A percentile compares a stretch with the other conserved stretches of the same genome.
Evolutionary conservation across 2,329 filamentous ascomycete genomes (phyloP).

Genomic region (Aspergillus quadrilineatus): DNA sequence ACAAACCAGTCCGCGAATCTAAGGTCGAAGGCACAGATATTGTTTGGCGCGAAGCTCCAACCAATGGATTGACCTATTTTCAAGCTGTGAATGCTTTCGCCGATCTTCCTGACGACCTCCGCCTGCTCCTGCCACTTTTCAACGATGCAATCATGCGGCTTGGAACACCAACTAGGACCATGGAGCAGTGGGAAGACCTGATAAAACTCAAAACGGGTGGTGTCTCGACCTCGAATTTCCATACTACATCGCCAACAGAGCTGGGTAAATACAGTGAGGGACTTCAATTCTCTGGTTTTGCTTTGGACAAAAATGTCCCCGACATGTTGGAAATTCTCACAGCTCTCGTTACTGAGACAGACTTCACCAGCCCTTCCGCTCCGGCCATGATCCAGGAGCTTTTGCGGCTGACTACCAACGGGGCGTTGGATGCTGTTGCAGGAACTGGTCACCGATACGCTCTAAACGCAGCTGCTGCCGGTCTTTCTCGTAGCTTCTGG

Average conservation of each 20-base stretch:
- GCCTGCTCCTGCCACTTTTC: conserved; percentile 83
- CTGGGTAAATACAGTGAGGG: conserved; percentile 74
- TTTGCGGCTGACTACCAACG: conserved; percentile 80
- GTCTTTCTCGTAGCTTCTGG: conserved; percentile 69
- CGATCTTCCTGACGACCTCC: conserved; percentile 77
- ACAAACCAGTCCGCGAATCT: conserved; percentile 63
- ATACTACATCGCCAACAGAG: conserved; percentile 73
- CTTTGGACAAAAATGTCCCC: conserved; percentile 83
- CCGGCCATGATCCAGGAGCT: conserved; percentile 81
- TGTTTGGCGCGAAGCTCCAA: conserved; percentile 89
- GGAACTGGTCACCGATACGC: conserved; percentile 87
- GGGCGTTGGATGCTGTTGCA: conserved; percentile 87
- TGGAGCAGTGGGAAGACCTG: conserved; percentile 92
- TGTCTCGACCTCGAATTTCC: conserved; percentile 78
- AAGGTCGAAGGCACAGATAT: conserved; percentile 64
- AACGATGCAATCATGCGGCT: conserved; percentile 90
- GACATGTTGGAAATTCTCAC: conserved; percentile 86
- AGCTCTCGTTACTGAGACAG: conserved; percentile 77
- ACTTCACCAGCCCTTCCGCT: conserved; percentile 82
- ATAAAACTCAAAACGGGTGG: conserved; percentile 97
- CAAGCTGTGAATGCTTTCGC: conserved; percentile 79
- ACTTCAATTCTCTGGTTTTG: conserved; percentile 79
- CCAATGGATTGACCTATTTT: conserved; percentile 95
- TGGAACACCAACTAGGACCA: conserved; percentile 80
- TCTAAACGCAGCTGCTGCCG: conserved; percentile 76